Base-by-base conservation (phyloP, 2,329 filamentous ascomycete genomes). In the Coniochaeta ligniaria region DNA sequence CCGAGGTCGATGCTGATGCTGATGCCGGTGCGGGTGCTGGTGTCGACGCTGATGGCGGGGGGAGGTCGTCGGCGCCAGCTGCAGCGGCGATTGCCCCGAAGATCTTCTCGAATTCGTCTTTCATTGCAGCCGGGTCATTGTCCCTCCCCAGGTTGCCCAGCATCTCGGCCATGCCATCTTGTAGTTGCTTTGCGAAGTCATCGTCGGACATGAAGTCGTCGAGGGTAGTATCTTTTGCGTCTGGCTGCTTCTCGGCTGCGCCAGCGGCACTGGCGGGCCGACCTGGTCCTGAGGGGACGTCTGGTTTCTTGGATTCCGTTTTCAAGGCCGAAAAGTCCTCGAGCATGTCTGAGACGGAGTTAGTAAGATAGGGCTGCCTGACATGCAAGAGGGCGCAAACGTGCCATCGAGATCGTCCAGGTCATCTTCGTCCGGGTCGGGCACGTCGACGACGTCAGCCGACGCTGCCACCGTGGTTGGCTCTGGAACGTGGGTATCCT, bases 351-450 rank as follows among this genome's bases (percentile, higher is more conserved):
- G 66, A 50, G 17, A 35, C 31, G 6, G n/a, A 9, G 54, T 57
- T 28, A 57, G 54, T 57, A 35, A 20, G 35, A 24, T 17, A 56
- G 5, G 28, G 26, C 5, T 41, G 47, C n/a, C 38, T 20, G 60
- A 20, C n/a, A 33, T 45, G 35, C 6, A 52, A 50, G 47, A 22
- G 22, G 12, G 20, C n/a, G 22, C 3, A 31, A 22, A 57, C 58
- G 68, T 74, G 91, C 91, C 92, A 75, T 99, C 95, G 52, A 99
- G 79, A 69, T 98, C 95, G 70, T 97, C 91, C 22, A 95, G 78
- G 67, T 95, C 91, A 74, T 95, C 95, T 74, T 96, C 93, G 66
- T 98, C 94, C 7, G 93, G 94, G 69, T 97, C 94, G 22, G 92
- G 88, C 17, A 89, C 86, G 66, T 89, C 83, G 24, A 82, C 83